Evolutionary conservation across 2,329 filamentous ascomycete genomes (phyloP).

Genomic region (Tolypocladium cylindrosporum): DNA sequence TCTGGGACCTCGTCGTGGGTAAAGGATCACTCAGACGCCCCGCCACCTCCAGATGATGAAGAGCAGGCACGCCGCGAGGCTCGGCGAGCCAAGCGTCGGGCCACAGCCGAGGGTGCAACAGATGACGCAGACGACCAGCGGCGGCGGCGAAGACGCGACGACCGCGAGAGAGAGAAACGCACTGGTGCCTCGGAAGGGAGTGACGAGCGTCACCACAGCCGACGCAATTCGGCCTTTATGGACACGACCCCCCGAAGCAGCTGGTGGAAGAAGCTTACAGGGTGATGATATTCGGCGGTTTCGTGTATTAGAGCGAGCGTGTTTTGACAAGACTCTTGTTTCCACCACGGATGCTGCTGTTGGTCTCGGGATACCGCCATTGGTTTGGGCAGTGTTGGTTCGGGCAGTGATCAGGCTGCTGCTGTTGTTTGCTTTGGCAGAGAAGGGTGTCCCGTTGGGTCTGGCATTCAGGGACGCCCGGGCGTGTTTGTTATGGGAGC

Average conservation of each 20-base stretch:
- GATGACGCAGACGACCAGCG: constrained; percentile 34
- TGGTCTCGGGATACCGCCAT: not conserved
- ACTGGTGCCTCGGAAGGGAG: constrained; percentile 29
- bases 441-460: not conserved
- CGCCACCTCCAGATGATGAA: constrained; percentile 44
- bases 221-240: constrained; percentile 30
- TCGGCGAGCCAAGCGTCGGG: constrained; percentile 33
- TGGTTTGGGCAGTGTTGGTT: not conserved
- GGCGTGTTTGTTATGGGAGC: not conserved
- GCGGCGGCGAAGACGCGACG: constrained; percentile 34
- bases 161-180: constrained; percentile 24
- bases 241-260: constrained; percentile 42
- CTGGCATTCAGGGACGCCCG: not conserved
- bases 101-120: constrained; percentile 29
- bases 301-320: constrained; percentile 7
- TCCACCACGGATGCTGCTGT: not conserved
- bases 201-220: constrained; percentile 31
- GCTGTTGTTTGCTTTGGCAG: not conserved
- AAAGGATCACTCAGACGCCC: constrained; percentile 53
- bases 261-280: constrained; percentile 50
- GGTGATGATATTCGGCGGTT: constrained; percentile 12
- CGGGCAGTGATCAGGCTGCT: not conserved
- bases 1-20: constrained; percentile 58
- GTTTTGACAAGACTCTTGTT: constrained; percentile 3
- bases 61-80: constrained; percentile 41